Percentiles rank a stretch among this genome's conserved stretches.
Evolutionary conservation across 495 filamentous ascomycete species (phyloP).

Genomic region (Xylaria grammica): DNA sequence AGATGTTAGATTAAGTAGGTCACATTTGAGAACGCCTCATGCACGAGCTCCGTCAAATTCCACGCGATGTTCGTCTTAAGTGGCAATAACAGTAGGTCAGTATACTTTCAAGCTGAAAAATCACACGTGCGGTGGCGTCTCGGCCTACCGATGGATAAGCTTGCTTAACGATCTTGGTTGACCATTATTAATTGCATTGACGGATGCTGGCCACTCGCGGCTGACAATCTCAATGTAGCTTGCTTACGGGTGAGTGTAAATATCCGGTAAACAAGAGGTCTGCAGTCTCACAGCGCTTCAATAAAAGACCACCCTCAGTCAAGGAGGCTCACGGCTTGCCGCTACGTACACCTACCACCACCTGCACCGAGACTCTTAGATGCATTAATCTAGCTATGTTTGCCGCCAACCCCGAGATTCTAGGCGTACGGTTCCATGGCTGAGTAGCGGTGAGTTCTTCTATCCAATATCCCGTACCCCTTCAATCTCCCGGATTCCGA

Average conservation of each 20-base stretch:
- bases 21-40: background rate
- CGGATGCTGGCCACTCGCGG: too few species aligned
- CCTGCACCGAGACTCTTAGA: background rate
- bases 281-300: background rate
- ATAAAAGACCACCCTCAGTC: background rate
- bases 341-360: too few species aligned
- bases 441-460: background rate
- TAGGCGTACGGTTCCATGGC: background rate
- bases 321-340: too few species aligned
- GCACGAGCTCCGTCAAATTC: background rate
- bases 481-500: slow-evolving; percentile 1
- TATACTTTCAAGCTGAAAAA: background rate
- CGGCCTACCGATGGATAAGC: too few species aligned
- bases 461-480: background rate
- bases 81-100: too few species aligned
- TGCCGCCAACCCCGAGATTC: background rate
- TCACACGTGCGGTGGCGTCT: background rate
- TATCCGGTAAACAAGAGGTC: background rate
- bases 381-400: background rate
- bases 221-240: background rate
- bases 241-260: background rate
- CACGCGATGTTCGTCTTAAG: background rate
- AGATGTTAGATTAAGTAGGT: background rate
- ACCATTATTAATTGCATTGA: too few species aligned
- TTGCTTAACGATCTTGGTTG: too few species aligned